Evolutionary conservation across 2,329 filamentous ascomycete genomes (phyloP), one percentile per base, ranked within the genome.

Genomic region (Myrmaecium sp.): DNA sequence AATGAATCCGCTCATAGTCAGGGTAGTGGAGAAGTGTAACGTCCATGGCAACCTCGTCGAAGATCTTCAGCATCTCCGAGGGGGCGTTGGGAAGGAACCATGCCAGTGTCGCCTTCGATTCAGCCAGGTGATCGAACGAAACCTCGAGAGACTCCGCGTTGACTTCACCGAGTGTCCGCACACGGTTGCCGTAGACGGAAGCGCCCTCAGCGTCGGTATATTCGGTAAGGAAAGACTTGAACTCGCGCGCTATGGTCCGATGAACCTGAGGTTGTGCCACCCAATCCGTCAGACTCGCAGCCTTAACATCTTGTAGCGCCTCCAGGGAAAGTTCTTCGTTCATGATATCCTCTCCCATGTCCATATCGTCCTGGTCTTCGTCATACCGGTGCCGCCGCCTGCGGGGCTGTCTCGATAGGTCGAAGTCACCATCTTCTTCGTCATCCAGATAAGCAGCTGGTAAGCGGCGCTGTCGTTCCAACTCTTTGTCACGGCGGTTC

Each of bases 11-110:
- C 50, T 93, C 83, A 51, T 98, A 98, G 51, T 95, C 84, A 2
- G 84, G 86, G 54, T 95, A 98, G 51, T 95, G 83, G 29, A 95
- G 72, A 13, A 95, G 69, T 4, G 91, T 86, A 19, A 91, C 84
- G 36, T 98, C 89, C 70, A 98, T 86, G 30, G 89, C 86, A 4
- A 94, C 86, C 37, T 92, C 75, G 41, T 98, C 89, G 44, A 98
- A 95, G 25, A 98, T 75, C 50, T 89, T 89, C 33, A 98, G 67
- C 46, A 95, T 80, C 52, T 94, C 86, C n/a, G 79, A 71, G 0
- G 89, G 89, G 1, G 86, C 83, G 46, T 95, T 98, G 38, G 86
- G 86, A 15, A 98, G 60, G 58, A 94, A 98, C 52, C 92, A 95
- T 9, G 84, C 89, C 11, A 98, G 60, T 28, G 89, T 89, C 14